A percentile compares a stretch with the other conserved stretches of the same genome.
Conservation (phyloP, 768 basidiomycete genomes). For the Mycena amicta region DNA sequence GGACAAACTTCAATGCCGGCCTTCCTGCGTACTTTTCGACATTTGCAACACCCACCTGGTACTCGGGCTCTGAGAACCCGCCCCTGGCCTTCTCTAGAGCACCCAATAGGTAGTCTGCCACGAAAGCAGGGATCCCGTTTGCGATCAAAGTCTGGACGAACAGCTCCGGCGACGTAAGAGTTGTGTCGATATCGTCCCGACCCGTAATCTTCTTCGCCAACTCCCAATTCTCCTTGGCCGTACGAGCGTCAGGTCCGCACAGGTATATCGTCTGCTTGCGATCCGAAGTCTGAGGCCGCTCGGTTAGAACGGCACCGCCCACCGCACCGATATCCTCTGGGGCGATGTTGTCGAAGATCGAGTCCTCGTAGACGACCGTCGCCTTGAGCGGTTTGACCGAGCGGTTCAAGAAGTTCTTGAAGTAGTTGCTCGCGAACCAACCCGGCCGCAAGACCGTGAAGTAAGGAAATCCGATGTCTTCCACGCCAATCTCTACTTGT, state of each 20-base stretch:
- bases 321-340: slow-evolving; percentile 1
- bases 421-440: not conserved
- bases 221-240: not conserved
- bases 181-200: not conserved
- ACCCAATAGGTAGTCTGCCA: not conserved
- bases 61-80: not conserved
- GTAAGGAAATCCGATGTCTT: not conserved
- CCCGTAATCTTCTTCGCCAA: not conserved
- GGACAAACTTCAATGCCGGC: not conserved
- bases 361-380: not conserved
- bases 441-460: not conserved
- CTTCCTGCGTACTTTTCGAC: not conserved
- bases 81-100: not conserved
- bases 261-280: not conserved
- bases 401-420: not conserved
- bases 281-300: not conserved
- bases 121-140: not conserved
- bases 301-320: not conserved
- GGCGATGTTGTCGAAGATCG: not conserved
- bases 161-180: not conserved
- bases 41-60: not conserved
- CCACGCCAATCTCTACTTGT: not conserved
- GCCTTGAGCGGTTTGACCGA: not conserved
- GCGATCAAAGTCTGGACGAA: not conserved
- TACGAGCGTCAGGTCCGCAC: not conserved